phyloP scores from a whole-genome alignment of 1,284 basidiomycete species.

The Irpex sp. region DNA sequence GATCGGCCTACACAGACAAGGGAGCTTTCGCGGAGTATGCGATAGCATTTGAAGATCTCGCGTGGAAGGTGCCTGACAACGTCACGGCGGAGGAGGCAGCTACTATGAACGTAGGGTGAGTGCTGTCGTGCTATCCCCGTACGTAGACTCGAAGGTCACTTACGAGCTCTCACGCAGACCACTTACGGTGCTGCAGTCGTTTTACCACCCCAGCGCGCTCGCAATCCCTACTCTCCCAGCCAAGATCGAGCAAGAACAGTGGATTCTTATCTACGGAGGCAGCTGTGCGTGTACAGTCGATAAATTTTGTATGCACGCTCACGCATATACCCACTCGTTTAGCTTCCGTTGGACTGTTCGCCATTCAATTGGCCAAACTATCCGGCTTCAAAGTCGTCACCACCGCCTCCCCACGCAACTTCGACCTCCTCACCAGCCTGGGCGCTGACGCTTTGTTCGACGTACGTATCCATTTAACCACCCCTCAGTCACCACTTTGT shows the following conservation, averaged over 20 bases:
- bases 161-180: constrained; percentile 10
- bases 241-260: constrained; percentile 15
- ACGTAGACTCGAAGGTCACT: not conserved
- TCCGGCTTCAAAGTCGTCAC: constrained; percentile 39
- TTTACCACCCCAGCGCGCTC: constrained; percentile 25
- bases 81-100: constrained; percentile 34
- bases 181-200: constrained; percentile 34
- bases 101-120: constrained; percentile 33
- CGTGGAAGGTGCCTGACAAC: constrained; percentile 29
- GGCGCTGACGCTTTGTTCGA: constrained; percentile 41
- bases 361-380: constrained; percentile 39
- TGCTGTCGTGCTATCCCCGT: constrained; percentile 2
- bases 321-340: not conserved
- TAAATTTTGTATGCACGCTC: not conserved
- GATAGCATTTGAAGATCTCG: constrained; percentile 27
- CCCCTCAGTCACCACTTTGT: no score
- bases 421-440: constrained; percentile 32
- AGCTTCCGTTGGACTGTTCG: constrained; percentile 40
- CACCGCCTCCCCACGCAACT: constrained; percentile 37
- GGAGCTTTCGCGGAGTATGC: constrained; percentile 39
- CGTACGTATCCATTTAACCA: constrained; percentile 9
- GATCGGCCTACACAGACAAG: constrained; percentile 17
- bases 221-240: constrained; percentile 23
- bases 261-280: constrained; percentile 31
- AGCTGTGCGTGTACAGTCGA: constrained; percentile 20